These are phyloP conservation scores for Beauveria scarabaeidicola DNA, from an alignment of 2,329 filamentous ascomycete species.

Conservation along the genomic window DNA sequence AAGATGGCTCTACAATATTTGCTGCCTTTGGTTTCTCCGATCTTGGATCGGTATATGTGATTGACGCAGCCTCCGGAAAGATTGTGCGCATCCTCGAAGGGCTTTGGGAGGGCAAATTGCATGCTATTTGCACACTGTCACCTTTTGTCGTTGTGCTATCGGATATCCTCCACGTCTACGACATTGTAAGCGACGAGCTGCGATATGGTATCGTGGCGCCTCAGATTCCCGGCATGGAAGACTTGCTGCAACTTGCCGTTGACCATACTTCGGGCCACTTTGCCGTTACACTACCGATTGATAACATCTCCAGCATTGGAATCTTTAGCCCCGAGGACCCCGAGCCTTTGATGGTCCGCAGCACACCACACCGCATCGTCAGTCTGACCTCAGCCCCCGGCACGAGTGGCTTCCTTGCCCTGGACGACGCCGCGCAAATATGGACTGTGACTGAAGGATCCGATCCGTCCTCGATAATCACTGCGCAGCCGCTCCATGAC, in stretches of 20 bases:
- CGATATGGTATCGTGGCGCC: constrained; percentile 56
- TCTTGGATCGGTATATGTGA: constrained; percentile 60
- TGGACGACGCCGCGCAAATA: constrained; percentile 70
- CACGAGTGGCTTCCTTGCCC: constrained; percentile 62
- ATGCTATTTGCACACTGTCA: constrained; percentile 62
- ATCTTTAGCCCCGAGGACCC: constrained; percentile 58
- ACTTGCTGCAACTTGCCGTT: constrained; percentile 60
- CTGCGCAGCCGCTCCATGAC: constrained; percentile 48
- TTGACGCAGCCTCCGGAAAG: constrained; percentile 62
- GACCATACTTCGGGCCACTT: constrained; percentile 58
- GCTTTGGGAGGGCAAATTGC: constrained; percentile 56
- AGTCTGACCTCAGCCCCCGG: constrained; percentile 56
- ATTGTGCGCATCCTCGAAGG: constrained; percentile 60
- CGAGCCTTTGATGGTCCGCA: constrained; percentile 50
- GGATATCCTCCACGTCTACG: constrained; percentile 67
- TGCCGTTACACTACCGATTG: constrained; percentile 48
- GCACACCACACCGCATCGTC: constrained; percentile 50
- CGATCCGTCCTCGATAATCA: constrained; percentile 40
- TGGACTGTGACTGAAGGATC: constrained; percentile 54
- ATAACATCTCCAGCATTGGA: constrained; percentile 45
- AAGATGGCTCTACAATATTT: constrained; percentile 78
- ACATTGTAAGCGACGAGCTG: constrained; percentile 71
- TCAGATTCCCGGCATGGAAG: constrained; percentile 27
- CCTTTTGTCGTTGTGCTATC: constrained; percentile 70
- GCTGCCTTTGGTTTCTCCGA: constrained; percentile 49